These are phyloP conservation scores for Boletus coccyginus DNA, from an alignment of 768 basidiomycete genomes.

Conservation along the genomic window DNA sequence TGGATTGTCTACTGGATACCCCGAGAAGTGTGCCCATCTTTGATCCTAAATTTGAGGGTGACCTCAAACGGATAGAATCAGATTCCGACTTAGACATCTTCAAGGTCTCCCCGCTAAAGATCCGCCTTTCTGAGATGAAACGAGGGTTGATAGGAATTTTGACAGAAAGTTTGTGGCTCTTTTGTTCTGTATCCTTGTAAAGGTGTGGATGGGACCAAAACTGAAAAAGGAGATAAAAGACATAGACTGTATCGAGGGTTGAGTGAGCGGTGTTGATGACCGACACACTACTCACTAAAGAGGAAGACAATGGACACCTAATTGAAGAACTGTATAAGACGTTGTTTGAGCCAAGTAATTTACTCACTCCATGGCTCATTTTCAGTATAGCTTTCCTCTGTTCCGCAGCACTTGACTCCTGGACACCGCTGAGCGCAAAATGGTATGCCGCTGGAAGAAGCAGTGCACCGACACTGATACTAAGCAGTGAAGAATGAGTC, in stretches of 20 bases:
- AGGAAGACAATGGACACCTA: slow-evolving; percentile 53
- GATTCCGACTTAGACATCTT: slow-evolving; percentile 21
- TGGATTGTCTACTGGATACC: slow-evolving; percentile 6
- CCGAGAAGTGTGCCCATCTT: slow-evolving; percentile 10
- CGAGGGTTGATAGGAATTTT: slow-evolving; percentile 31
- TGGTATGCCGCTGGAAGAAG: slow-evolving; percentile 82
- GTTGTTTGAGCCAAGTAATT: background rate
- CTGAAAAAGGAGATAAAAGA: slow-evolving; percentile 51
- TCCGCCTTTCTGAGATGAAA: slow-evolving; percentile 25
- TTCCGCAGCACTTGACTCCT: slow-evolving; percentile 18
- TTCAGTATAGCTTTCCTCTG: slow-evolving; percentile 43
- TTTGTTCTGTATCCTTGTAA: slow-evolving; percentile 47
- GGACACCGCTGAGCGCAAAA: slow-evolving; percentile 39
- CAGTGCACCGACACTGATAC: slow-evolving; percentile 76
- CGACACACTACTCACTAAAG: slow-evolving; percentile 38
- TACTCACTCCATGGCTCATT: slow-evolving; percentile 51
- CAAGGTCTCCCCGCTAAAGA: slow-evolving; percentile 24
- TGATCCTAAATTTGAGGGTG: slow-evolving; percentile 10
- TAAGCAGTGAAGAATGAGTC: slow-evolving; percentile 71
- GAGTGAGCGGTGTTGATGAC: background rate
- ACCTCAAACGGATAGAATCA: slow-evolving; percentile 14
- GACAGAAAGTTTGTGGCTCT: slow-evolving; percentile 38
- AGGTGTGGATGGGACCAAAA: slow-evolving; percentile 55
- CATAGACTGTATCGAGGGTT: slow-evolving; percentile 41
- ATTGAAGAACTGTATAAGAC: slow-evolving; percentile 1